Evolutionary conservation across 2,329 filamentous ascomycete species (phyloP), one percentile per base, ranked within the genome.

Genomic region (Penicillium sp.): DNA sequence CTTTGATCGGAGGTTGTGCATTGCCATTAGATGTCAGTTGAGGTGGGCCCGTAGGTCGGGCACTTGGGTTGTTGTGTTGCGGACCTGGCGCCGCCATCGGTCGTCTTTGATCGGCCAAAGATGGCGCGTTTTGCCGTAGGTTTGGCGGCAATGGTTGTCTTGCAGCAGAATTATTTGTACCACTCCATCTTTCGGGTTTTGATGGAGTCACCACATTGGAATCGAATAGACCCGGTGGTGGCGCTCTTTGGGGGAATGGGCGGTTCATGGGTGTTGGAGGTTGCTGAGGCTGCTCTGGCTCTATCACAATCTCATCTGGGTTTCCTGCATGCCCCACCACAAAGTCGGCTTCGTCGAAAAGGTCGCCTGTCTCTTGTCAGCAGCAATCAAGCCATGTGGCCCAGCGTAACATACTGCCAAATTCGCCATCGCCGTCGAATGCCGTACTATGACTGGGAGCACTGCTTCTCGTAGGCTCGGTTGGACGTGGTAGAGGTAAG

Each of bases 281-380:
- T 54, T 71, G 73, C 17, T 58, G 63, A 60, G 50, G 59, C 1
- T 60, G 58, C 31, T 77, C 76, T 38, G 72, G 65, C 11, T 78
- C 81, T 50, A 93, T 75, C 34, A 84, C 76, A n/a, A 94, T 82
- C 71, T 94, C 91, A 72, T 95, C 90, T 4, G 90, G 90, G 69
- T 92, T 88, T 20, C 84, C 88, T 31, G 89, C 85, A 63, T 90
- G 83, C 10, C 83, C 78, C 7, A 90, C 88, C 51, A 84, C 87
- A 70, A 93, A 92, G 73, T 92, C 90, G 54, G 85, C 88, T 75
- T 91, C 89, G 68, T 92, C 90, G 71, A 92, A 89, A 60, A 91
- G 86, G 82, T 83, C 76, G 73, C 79, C 79, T 77, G 47, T 34
- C 22, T 14, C 28, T 15, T 2, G 49, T 74, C 64, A 75, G 68